Conservation (phyloP, 306 rosid genomes). For the Ziziphus jujuba region DNA sequence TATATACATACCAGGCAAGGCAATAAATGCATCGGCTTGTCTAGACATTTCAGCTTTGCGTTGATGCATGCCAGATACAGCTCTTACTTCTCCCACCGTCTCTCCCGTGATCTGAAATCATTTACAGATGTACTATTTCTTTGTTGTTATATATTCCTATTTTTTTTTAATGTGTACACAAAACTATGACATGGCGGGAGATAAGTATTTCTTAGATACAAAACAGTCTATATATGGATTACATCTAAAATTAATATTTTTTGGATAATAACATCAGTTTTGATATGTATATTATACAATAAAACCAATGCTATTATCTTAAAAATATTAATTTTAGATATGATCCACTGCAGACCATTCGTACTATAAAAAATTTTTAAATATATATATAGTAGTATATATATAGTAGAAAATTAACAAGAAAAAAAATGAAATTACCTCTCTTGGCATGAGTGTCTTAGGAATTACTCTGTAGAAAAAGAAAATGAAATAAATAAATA, state of each 20-base stretch:
- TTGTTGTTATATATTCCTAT: neutral
- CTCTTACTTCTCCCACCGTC: constrained; percentile 82
- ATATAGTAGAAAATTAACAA: neutral
- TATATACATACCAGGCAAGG: constrained; percentile 63
- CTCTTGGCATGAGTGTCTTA: constrained; percentile 80
- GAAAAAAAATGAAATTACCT: constrained; percentile 43
- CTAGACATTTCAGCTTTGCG: constrained; percentile 97
- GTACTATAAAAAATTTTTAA: too few relatives aligned
- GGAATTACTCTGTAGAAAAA: constrained; percentile 74
- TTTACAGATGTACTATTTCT: neutral
- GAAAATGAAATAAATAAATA: neutral
- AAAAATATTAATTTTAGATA: too few relatives aligned
- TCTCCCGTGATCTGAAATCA: constrained; percentile 74
- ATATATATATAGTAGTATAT: too few relatives aligned
- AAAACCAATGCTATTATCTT: too few relatives aligned
- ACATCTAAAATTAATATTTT: too few relatives aligned
- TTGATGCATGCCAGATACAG: constrained; percentile 89
- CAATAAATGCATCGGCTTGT: constrained; percentile 92
- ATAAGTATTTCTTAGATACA: too few relatives aligned
- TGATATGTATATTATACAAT: too few relatives aligned
- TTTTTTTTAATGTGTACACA: too few relatives aligned
- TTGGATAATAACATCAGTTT: too few relatives aligned
- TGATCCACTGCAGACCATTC: too few relatives aligned
- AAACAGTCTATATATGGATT: too few relatives aligned
- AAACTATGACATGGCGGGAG: too few relatives aligned